phyloP scores from a whole-genome alignment of 257 asterid species.

The Solanum arcanum region DNA sequence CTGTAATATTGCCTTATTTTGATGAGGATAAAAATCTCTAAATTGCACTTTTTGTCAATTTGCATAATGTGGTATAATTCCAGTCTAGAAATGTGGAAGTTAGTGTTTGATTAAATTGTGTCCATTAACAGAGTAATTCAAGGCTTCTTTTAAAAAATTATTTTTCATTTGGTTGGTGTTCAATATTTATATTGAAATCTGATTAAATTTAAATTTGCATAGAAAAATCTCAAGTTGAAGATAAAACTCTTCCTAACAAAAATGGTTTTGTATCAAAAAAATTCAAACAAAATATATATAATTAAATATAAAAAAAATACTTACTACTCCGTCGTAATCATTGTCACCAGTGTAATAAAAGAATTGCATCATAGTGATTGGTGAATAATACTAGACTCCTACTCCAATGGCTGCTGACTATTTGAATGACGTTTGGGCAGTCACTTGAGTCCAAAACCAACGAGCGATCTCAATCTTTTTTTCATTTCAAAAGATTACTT shows the following conservation, averaged over 20 bases:
- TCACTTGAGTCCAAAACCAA: not conserved
- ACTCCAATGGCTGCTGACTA: not conserved
- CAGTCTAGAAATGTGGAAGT: not conserved
- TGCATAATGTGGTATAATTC: not conserved
- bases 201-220: too few species aligned
- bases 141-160: not conserved
- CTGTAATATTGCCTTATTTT: not conserved
- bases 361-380: not conserved
- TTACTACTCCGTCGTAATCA: too few species aligned
- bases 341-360: too few species aligned
- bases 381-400: not conserved
- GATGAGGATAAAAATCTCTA: not conserved
- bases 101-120: not conserved
- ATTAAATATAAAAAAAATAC: too few species aligned
- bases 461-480: not conserved
- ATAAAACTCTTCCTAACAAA: too few species aligned
- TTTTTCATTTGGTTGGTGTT: accelerated
- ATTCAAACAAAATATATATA: too few species aligned
- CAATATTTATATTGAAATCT: too few species aligned
- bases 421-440: not conserved
- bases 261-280: accelerated
- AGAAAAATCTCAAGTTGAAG: accelerated
- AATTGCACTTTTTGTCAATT: not conserved
- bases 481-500: too few species aligned
- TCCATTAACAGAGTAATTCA: not conserved